phyloP scores from a whole-genome alignment of 306 rosid species.

The Phaseolus lunatus region DNA sequence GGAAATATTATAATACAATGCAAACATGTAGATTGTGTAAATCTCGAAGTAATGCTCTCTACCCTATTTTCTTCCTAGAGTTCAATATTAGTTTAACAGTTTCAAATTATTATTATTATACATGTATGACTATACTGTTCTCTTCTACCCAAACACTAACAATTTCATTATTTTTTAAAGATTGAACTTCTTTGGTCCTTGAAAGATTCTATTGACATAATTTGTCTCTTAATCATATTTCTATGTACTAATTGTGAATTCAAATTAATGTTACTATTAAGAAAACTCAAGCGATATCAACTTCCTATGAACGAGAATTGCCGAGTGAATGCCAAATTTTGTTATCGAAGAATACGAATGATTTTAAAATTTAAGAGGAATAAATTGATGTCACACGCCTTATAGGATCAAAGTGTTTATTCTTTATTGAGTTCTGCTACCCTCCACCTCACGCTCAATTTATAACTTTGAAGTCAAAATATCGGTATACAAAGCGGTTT shows the following conservation, averaged over 20 bases:
- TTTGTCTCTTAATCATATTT: slow-evolving; percentile 6
- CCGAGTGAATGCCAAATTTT: background rate
- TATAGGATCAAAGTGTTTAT: background rate
- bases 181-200: background rate
- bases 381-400: background rate
- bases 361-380: background rate
- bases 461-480: slow-evolving; percentile 1
- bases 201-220: slow-evolving; percentile 7
- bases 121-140: background rate
- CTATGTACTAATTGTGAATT: background rate
- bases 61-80: background rate
- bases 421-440: background rate
- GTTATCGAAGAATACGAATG: background rate
- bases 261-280: background rate
- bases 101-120: too few relatives aligned
- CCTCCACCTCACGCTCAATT: background rate
- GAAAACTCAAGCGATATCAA: background rate
- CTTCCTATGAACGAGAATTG: background rate
- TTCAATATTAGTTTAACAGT: slow-evolving; percentile 1
- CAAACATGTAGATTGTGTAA: slow-evolving; percentile 10
- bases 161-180: slow-evolving; percentile 13
- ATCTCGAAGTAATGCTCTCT: slow-evolving; percentile 27
- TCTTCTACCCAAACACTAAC: background rate
- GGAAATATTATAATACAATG: slow-evolving; percentile 1
- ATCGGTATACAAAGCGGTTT: slow-evolving; percentile 13